Evolutionary conservation across 352 stramenopile genomes (phyloP).

Genomic region (Phytopythium cucurbitacearum): DNA sequence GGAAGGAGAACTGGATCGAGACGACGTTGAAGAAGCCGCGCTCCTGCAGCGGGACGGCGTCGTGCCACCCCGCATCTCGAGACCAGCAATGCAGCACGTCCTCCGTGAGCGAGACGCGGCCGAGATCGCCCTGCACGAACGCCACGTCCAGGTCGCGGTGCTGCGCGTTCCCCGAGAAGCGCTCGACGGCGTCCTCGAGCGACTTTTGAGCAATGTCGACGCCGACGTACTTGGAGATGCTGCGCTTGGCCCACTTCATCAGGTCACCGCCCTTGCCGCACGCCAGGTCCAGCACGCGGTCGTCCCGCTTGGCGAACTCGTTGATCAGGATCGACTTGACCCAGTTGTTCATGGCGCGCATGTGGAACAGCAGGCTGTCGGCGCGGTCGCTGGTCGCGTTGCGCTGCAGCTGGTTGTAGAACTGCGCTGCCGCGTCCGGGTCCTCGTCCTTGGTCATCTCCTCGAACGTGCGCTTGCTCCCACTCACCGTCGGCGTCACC

Average conservation of each 20-base stretch:
- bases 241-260: conserved; percentile 94
- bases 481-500: conserved; percentile 20
- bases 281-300: conserved; percentile 95
- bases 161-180: conserved; percentile 69
- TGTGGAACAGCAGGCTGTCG: conserved; percentile 95
- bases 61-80: conserved; percentile 50
- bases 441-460: conserved; percentile 53
- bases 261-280: conserved; percentile 98
- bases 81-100: conserved; percentile 74
- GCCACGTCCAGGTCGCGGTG: conserved; percentile 68
- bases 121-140: conserved; percentile 79
- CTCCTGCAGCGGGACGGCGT: conserved; percentile 37
- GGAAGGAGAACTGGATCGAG: conserved; percentile 99
- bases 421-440: conserved; percentile 60
- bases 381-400: conserved; percentile 68
- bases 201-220: conserved; percentile 97
- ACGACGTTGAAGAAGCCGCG: conserved; percentile 91
- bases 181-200: conserved; percentile 91
- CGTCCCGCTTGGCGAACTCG: conserved; percentile 74
- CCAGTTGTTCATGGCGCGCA: conserved; percentile 98
- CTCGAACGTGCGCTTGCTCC: conserved; percentile 50
- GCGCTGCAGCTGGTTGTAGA: conserved; percentile 85
- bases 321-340: conserved; percentile 96
- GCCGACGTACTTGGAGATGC: conserved; percentile 93
- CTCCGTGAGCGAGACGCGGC: conserved; percentile 56